These are phyloP conservation scores for Ogataea salicorniae DNA, from an alignment of 805 yeast genomes.

Conservation along the genomic window DNA sequence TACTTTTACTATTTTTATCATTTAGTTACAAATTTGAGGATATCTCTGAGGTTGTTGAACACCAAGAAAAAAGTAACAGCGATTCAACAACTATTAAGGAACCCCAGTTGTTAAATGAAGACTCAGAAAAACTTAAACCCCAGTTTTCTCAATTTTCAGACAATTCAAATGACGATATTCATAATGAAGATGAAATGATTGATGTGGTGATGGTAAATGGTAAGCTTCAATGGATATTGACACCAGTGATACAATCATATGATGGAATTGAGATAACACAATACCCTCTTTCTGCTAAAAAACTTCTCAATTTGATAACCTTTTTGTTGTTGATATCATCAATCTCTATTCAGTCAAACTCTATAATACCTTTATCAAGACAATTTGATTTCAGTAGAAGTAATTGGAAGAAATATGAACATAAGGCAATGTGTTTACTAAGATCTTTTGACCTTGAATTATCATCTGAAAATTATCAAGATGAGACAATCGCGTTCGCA, in stretches of 20 bases:
- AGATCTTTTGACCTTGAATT: conserved; percentile 44
- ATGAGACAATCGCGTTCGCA: conserved; percentile 20
- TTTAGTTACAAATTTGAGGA: conserved; percentile 18
- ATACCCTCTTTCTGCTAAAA: conserved; percentile 35
- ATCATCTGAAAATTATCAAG: conserved; percentile 15
- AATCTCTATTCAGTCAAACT: conserved; percentile 18
- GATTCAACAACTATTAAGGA: conserved; percentile 1
- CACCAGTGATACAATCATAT: conserved; percentile 35
- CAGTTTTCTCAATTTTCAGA: neutral
- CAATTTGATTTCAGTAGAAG: conserved; percentile 21
- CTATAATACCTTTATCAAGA: conserved; percentile 10
- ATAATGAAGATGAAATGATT: conserved; percentile 6
- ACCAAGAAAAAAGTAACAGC: conserved; percentile 5
- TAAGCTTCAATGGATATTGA: conserved; percentile 26
- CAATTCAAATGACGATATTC: neutral
- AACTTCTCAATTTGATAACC: conserved; percentile 41
- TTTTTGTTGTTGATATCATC: conserved; percentile 44
- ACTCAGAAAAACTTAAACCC: neutral
- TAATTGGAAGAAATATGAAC: conserved; percentile 40
- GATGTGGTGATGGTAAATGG: conserved; percentile 20
- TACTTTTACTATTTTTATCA: conserved; percentile 44
- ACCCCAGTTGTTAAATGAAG: too few relatives aligned
- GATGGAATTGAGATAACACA: conserved; percentile 40
- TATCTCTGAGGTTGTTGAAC: conserved; percentile 1
- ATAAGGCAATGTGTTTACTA: conserved; percentile 40